Evolutionary conservation across 2,329 filamentous ascomycete species (phyloP).

Genomic region (Aaosphaeria pasadenensis): DNA sequence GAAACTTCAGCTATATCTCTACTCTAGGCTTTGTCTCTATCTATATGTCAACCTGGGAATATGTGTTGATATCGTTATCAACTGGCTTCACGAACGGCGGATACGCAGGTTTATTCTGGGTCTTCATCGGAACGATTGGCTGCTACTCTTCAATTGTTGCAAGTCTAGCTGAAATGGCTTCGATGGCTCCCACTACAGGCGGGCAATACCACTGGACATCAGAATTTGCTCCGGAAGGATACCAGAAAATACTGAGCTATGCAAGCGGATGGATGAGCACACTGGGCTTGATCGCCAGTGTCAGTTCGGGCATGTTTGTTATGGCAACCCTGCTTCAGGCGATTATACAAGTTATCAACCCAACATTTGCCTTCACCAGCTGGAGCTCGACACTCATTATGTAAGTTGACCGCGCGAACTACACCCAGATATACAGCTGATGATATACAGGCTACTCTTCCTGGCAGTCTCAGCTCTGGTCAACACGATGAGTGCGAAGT

Average conservation of each 20-base stretch:
- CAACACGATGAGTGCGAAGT: conserved; percentile 41
- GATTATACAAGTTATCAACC: neutral
- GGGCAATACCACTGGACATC: conserved; percentile 18
- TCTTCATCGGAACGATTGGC: conserved; percentile 4
- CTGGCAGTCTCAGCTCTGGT: conserved; percentile 28
- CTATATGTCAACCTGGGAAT: conserved; percentile 56
- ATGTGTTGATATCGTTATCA: conserved; percentile 32
- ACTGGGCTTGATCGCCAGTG: conserved; percentile 32
- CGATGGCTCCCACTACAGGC: conserved; percentile 21
- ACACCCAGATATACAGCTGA: neutral
- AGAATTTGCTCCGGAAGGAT: conserved; percentile 32
- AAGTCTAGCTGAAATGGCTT: conserved; percentile 11
- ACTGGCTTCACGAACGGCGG: conserved; percentile 24
- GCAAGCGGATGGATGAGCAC: conserved; percentile 33
- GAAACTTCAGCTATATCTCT: conserved; percentile 51
- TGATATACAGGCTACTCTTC: conserved; percentile 9
- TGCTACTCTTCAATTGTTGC: conserved; percentile 3
- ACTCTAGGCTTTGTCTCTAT: conserved; percentile 55
- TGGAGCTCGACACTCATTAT: conserved; percentile 28
- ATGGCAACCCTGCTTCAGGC: neutral
- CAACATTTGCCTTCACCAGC: conserved; percentile 11
- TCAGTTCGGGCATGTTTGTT: conserved; percentile 30
- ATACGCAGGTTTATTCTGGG: conserved; percentile 10
- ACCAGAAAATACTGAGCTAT: conserved; percentile 37
- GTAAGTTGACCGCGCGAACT: neutral